phyloP scores from a whole-genome alignment of 1,139 yeast genomes.

The Trichomonascaceae sp. region DNA sequence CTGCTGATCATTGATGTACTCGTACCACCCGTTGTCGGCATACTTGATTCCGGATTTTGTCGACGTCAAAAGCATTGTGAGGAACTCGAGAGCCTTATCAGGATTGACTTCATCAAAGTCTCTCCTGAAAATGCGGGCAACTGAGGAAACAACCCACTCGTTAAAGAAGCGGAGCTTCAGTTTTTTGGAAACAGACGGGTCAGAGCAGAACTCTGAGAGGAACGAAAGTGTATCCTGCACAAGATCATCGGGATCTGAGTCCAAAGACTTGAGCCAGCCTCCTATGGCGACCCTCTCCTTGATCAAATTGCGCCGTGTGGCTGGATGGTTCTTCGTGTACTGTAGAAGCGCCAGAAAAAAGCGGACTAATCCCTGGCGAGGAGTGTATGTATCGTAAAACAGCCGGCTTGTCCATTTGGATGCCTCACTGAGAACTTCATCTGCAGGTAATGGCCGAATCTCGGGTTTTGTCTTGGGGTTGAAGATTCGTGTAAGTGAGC shows the following conservation, averaged over 20 bases:
- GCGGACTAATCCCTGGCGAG: slow-evolving; percentile 44
- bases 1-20: no score
- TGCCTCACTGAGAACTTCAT: slow-evolving; percentile 19
- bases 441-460: slow-evolving; percentile 19
- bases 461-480: slow-evolving; percentile 33
- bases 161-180: slow-evolving; percentile 68
- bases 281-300: slow-evolving; percentile 43
- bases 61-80: slow-evolving; percentile 39
- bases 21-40: slow-evolving; percentile 46
- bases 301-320: slow-evolving; percentile 51
- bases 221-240: slow-evolving; percentile 35
- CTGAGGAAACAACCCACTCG: slow-evolving; percentile 55
- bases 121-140: slow-evolving; percentile 40
- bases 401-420: slow-evolving; percentile 15
- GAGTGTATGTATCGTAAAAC: slow-evolving; percentile 24
- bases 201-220: slow-evolving; percentile 33
- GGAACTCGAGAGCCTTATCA: slow-evolving; percentile 32
- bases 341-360: slow-evolving; percentile 42
- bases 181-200: slow-evolving; percentile 42
- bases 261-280: slow-evolving; percentile 52
- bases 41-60: slow-evolving; percentile 49
- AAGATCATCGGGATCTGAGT: slow-evolving; percentile 40
- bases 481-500: slow-evolving; percentile 49
- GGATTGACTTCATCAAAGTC: slow-evolving; percentile 20
- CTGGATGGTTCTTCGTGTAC: slow-evolving; percentile 31